Evolutionary conservation across 2,329 filamentous ascomycete species (phyloP), one percentile per base, ranked within the genome.

Genomic region (Fusarium beomiforme): DNA sequence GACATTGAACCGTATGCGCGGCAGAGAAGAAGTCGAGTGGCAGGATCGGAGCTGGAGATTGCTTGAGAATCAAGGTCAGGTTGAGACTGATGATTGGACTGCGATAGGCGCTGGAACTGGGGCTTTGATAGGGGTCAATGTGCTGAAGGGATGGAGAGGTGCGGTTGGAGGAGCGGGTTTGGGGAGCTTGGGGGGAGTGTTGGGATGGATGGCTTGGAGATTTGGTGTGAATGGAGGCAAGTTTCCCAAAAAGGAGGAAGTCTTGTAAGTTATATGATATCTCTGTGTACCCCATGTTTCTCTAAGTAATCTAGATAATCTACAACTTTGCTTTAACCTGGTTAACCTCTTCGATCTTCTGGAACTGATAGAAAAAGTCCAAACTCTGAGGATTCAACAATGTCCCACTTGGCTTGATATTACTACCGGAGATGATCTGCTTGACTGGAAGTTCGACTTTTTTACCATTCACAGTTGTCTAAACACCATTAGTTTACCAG

Each of bases 361-460:
- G 80, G 41, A 95, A 96, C 76, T 89, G 90, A 74, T 96, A 95
- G 76, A 93, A 96, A 76, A 87, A 95, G 34, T 94, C 86, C 64
- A 96, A 80, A 70, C 91, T 92, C 75, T 91, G 82, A 0, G 93
- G 93, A 76, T 97, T 96, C 57, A 92, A 81, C 75, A 96, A 80
- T 7, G 93, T 95, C 3, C 92, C 92, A 51, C 91, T 93, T 0
- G 92, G 88, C 80, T 92, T 93, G 77, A 96, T 88, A 26, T 83
- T 88, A 73, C 90, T 89, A 0, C 93, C 93, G 0, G 89, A 93
- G 2, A 96, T 90, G 69, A 96, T 96, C 77, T 93, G 91, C 82
- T 96, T 96, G 33, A 96, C 91, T 0, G 93, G 93, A 56, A 96
- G 75, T 79, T 96, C 93, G 7, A 96, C 93, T 80, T 96, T 96